Conservation (phyloP, 2,329 filamentous ascomycete genomes). For the Didymellaceae sp. region DNA sequence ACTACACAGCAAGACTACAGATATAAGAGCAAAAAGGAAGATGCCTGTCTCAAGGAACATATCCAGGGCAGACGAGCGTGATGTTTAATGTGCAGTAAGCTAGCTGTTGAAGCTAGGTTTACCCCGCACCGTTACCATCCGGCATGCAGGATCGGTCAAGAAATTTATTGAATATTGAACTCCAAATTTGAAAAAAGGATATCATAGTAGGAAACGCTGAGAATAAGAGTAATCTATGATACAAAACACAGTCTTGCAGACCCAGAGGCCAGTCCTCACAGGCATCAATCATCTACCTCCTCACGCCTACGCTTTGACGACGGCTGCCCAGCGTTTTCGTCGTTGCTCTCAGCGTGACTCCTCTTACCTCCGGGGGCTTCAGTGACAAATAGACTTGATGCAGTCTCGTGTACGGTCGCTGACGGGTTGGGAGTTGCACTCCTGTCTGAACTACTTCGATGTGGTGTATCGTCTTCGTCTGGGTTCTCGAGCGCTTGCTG, state of each 20-base stretch:
- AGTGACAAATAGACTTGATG: conserved; percentile 16
- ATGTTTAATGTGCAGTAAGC: neutral
- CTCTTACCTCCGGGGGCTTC: conserved; percentile 2
- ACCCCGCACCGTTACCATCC: conserved; percentile 7
- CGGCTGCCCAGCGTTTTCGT: neutral
- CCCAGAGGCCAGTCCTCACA: neutral
- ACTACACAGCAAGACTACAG: neutral
- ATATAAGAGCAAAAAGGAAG: neutral
- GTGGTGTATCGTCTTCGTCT: neutral
- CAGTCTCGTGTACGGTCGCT: conserved; percentile 4
- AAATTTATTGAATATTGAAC: neutral
- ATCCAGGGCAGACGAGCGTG: neutral
- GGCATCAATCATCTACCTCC: neutral
- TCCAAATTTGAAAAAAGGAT: neutral
- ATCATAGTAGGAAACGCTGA: no score
- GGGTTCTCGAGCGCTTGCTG: conserved; percentile 21
- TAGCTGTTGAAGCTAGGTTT: conserved; percentile 1
- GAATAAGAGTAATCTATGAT: no score
- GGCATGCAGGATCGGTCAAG: neutral
- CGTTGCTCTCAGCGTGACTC: neutral
- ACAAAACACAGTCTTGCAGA: neutral
- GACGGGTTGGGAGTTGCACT: conserved; percentile 5
- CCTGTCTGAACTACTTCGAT: neutral
- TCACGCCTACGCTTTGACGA: neutral
- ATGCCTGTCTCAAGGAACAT: neutral